Evolutionary conservation across 331 rosid species (phyloP), one percentile per base, ranked within the genome.

Genomic region (Arachis monticola): DNA sequence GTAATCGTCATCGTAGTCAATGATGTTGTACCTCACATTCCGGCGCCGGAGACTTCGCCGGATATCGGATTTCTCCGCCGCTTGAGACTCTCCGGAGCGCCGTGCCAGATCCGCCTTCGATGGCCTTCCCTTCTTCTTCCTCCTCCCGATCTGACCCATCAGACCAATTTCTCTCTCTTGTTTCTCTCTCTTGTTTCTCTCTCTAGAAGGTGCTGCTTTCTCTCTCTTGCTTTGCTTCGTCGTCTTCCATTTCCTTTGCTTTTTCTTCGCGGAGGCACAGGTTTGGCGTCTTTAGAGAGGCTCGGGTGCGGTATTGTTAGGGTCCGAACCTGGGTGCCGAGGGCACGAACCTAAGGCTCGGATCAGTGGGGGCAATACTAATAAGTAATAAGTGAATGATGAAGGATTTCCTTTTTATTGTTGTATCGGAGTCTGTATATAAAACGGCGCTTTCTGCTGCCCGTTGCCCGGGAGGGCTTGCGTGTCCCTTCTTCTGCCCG

Each of bases 121-220:
- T 3, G 99, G 98, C 7, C 99, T 84, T 0, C 99, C 99, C 35
- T 89, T 95, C 97, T 95, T 95, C 99, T 86, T 95, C 97, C 96
- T 86, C 87, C 87, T 84, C 88, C 87, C 99, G 98, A 95, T 95
- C 98, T 95, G 98, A 83, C 92, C 97, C 99, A 95, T 53, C 56
- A 2, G 17, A 3, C 8, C 68, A 8, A 13, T 22, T 22, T 22
- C 27, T 22, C 27, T 22, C 27, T 22, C 27, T 22, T 22, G 22
- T 88, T 66, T 86, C 84, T 79, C 89, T 87, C 94, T 84, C 77
- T 68, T 74, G 63, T 53, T 64, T 64, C 69, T 42, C 52, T 64
- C 69, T 64, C 52, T 64, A 64, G n/a, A 64, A 53, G 17, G 17
- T 53, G 17, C 17, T 3, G 38, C n/a, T 53, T 53, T 53, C 27